A percentile compares a stretch with the other conserved stretches of the same genome.
Evolutionary conservation across 345 rosid genomes (phyloP).

Genomic region (Ceriops zippeliana): DNA sequence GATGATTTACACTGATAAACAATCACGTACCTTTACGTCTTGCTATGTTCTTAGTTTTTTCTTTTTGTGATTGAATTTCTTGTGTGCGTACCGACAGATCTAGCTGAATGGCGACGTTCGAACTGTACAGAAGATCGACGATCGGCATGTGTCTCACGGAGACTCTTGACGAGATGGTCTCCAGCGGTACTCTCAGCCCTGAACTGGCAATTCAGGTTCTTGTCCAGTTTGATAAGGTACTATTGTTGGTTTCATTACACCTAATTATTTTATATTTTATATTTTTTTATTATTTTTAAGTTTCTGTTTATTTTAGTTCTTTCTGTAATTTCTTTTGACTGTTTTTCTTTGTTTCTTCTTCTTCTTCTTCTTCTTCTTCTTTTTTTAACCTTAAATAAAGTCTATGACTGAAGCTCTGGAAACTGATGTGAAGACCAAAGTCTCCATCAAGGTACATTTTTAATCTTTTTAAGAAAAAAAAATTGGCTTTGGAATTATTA

Average conservation of each 20-base stretch:
- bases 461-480: not conserved
- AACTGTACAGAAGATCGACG: constrained; percentile 92
- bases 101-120: constrained; percentile 80
- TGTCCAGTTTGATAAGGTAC: constrained; percentile 92
- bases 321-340: not conserved
- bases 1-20: not conserved
- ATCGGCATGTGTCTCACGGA: constrained; percentile 98
- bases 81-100: constrained; percentile 26
- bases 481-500: not conserved
- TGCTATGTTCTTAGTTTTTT: not conserved
- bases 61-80: not conserved
- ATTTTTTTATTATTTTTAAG: not conserved
- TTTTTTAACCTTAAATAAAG: constrained; percentile 22
- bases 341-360: not conserved
- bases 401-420: constrained; percentile 98
- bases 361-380: not conserved
- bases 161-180: constrained; percentile 95
- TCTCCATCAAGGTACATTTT: constrained; percentile 59
- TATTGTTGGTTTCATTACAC: not conserved
- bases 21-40: not conserved
- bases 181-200: constrained; percentile 81
- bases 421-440: constrained; percentile 89
- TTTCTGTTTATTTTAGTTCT: not conserved
- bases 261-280: not conserved
- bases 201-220: constrained; percentile 96